These are phyloP conservation scores for Talaromyces islandicus DNA, from an alignment of 2,329 filamentous ascomycete species.

Conservation along the genomic window DNA sequence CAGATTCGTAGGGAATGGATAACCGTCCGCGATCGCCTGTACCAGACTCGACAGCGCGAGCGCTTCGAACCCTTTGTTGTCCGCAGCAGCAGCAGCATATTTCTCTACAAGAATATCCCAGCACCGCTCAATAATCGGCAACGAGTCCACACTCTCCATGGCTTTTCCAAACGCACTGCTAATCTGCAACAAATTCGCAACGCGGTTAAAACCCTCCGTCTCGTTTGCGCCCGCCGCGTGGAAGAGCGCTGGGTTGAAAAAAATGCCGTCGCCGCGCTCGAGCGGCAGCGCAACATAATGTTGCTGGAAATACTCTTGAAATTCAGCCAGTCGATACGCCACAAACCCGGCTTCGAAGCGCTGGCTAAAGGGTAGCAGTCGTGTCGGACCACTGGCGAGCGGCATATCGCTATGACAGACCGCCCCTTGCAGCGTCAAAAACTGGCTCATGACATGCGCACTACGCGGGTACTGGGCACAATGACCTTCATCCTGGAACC, in stretches of 20 bases:
- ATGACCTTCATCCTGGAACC: constrained; percentile 50
- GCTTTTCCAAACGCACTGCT: constrained; percentile 58
- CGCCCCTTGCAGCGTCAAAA: constrained; percentile 58
- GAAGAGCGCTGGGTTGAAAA: constrained; percentile 59
- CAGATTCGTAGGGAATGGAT: constrained; percentile 58
- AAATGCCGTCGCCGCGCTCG: constrained; percentile 53
- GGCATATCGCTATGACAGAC: constrained; percentile 60
- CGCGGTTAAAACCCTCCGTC: constrained; percentile 43
- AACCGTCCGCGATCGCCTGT: constrained; percentile 50
- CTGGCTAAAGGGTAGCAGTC: constrained; percentile 58
- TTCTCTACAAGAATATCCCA: constrained; percentile 51
- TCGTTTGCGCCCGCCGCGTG: constrained; percentile 58
- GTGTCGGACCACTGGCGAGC: constrained; percentile 52
- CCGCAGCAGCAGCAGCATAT: constrained; percentile 29
- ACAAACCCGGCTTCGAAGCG: constrained; percentile 52
- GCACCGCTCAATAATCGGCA: constrained; percentile 47
- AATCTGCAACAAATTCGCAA: constrained; percentile 58
- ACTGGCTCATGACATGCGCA: constrained; percentile 50
- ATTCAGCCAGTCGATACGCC: constrained; percentile 50
- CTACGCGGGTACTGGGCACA: constrained; percentile 46
- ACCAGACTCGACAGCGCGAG: constrained; percentile 43
- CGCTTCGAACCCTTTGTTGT: not conserved
- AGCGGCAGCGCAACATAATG: constrained; percentile 50
- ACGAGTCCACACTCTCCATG: constrained; percentile 56
- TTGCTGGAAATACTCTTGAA: constrained; percentile 49